These are phyloP conservation scores for Cyclocybe cylindracea DNA, from an alignment of 768 basidiomycete genomes.

Conservation along the genomic window DNA sequence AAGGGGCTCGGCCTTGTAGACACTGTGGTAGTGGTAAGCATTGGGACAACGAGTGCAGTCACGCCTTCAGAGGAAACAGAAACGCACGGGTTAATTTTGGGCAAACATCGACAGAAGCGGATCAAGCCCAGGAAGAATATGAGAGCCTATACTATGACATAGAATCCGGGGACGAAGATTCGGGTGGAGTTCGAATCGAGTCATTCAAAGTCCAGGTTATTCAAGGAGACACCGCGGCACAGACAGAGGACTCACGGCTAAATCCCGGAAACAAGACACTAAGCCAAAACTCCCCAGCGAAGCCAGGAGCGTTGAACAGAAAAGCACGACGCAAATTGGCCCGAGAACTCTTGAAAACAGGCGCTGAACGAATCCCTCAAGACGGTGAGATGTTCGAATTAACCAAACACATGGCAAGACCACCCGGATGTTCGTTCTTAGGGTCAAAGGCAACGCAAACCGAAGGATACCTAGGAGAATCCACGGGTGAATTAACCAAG, in stretches of 20 bases:
- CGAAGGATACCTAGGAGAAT: background rate
- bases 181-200: too few species aligned
- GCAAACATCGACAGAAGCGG: conserved; percentile 4
- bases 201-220: too few species aligned
- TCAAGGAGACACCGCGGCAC: too few species aligned
- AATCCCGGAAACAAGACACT: too few species aligned
- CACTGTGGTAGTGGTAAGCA: conserved; percentile 33
- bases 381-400: conserved; percentile 14
- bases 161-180: conserved; percentile 7
- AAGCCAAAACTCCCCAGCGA: too few species aligned
- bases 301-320: too few species aligned
- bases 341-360: too few species aligned
- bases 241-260: too few species aligned
- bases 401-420: conserved; percentile 18
- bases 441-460: conserved; percentile 27
- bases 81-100: conserved; percentile 19
- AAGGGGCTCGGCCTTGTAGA: conserved; percentile 28
- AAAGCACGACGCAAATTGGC: background rate
- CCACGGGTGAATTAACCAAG: background rate
- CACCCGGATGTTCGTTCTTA: conserved; percentile 32
- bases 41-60: conserved; percentile 33
- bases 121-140: conserved; percentile 23
- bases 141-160: conserved; percentile 23
- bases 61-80: conserved; percentile 12
- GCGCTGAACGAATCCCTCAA: too few species aligned